Conservation (phyloP, 1,139 yeast genomes). For the Entelexis sorbosivorans region DNA sequence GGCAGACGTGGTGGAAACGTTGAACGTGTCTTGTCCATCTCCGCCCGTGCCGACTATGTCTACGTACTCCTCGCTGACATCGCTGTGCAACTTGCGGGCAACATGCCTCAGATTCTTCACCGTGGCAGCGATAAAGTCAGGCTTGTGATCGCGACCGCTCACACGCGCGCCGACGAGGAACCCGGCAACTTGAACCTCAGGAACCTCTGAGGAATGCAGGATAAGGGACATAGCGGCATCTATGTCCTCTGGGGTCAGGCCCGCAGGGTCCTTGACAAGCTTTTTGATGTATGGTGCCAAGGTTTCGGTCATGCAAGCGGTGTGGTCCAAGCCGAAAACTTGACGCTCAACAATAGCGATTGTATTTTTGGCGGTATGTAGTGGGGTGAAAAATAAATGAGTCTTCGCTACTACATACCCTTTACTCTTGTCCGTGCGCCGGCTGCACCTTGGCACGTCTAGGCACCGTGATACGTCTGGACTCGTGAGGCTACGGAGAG, state of each 20-base stretch:
- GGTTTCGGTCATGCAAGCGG: background rate
- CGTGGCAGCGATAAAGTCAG: conserved; percentile 77
- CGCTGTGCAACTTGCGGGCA: conserved; percentile 26
- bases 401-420: background rate
- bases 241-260: conserved; percentile 51
- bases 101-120: conserved; percentile 55
- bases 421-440: background rate
- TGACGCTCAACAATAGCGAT: background rate
- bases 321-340: background rate
- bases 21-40: conserved; percentile 92
- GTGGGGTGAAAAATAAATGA: background rate
- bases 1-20: conserved; percentile 90
- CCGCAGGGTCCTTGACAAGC: conserved; percentile 47
- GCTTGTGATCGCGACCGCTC: conserved; percentile 67
- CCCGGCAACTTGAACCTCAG: conserved; percentile 64
- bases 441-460: background rate
- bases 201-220: conserved; percentile 44
- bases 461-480: too few species aligned
- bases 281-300: conserved; percentile 39
- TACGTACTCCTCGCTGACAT: conserved; percentile 42
- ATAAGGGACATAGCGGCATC: conserved; percentile 49
- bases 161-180: conserved; percentile 67
- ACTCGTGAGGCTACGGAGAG: too few species aligned
- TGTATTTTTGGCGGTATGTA: background rate
- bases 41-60: conserved; percentile 99